A percentile compares a stretch with the other conserved stretches of the same genome.
Evolutionary conservation across 2,329 filamentous ascomycete species (phyloP).

Genomic region (Pseudomassariella vexata): DNA sequence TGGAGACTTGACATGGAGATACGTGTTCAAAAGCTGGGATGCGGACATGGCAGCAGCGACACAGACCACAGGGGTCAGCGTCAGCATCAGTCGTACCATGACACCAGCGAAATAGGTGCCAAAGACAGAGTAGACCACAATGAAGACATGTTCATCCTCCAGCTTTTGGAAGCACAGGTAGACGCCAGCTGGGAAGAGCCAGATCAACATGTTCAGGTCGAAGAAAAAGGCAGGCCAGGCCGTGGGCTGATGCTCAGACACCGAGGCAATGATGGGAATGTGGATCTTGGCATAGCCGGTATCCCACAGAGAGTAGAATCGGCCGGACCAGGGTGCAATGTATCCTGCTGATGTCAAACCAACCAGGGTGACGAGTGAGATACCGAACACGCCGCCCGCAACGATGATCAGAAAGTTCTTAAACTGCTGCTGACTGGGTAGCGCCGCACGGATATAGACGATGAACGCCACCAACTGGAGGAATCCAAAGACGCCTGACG

Average conservation of each 20-base stretch:
- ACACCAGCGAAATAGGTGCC: slow-evolving; percentile 98
- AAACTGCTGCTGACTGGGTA: slow-evolving; percentile 93
- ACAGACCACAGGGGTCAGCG: slow-evolving; percentile 91
- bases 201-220: slow-evolving; percentile 95
- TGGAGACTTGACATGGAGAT: slow-evolving; percentile 64
- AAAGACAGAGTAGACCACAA: slow-evolving; percentile 94
- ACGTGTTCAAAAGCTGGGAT: slow-evolving; percentile 84
- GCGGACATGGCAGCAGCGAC: slow-evolving; percentile 85
- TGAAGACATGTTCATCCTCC: slow-evolving; percentile 93
- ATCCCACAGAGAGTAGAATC: slow-evolving; percentile 99
- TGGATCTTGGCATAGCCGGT: slow-evolving; percentile 98
- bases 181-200: slow-evolving; percentile 97
- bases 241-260: slow-evolving; percentile 97
- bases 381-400: slow-evolving; percentile 67
- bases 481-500: slow-evolving; percentile 82
- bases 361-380: slow-evolving; percentile 62
- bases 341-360: slow-evolving; percentile 84
- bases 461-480: slow-evolving; percentile 90
- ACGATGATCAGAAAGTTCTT: slow-evolving; percentile 78
- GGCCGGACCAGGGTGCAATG: slow-evolving; percentile 95
- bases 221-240: slow-evolving; percentile 99
- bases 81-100: slow-evolving; percentile 99
- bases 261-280: slow-evolving; percentile 98
- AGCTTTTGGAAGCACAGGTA: slow-evolving; percentile 97
- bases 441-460: slow-evolving; percentile 80